Base-by-base conservation (phyloP, 371 early-diverging fungal genomes). In the Rhizopus sp. region DNA sequence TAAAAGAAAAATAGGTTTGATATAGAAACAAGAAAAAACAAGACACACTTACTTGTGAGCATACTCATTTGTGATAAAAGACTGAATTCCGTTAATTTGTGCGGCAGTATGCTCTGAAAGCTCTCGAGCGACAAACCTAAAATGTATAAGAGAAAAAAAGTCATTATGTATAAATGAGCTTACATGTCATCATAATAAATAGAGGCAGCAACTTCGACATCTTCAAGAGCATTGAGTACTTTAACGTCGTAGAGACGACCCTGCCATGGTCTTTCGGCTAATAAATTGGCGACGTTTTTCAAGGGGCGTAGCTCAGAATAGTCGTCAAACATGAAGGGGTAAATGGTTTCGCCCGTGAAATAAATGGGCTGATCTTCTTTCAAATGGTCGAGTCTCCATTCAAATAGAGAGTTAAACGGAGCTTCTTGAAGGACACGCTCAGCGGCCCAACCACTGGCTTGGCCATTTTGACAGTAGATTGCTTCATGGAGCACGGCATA, bases 271-370 rank as follows among this genome's bases (percentile, higher is more conserved):
- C 66, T 68, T 54, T 85, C 78, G 7, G 89, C 89, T 49, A 89
- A 59, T 13, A 80, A 69, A n/a, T 86, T 62, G 5, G 84, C 89
- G 0, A 85, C 83, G 2, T 77, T 74, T 42, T 83, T 84, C 17
- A 89, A 63, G 12, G 82, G 82, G 9, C 72, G 70, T 37, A 90
- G 72, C 46, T 86, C 85, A 4, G 81, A 75, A 60, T 82, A 88
- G 55, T 90, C 89, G 35, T 88, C 87, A 53, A 88, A 73, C 90
- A 90, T 90, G 77, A 87, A 89, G 31, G 87, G 87, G 54, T 86
- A 87, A 60, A 90, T 82, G 15, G 77, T 84, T 59, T 90, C 90
- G 17, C 90, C 90, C 15, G 76, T 75, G 31, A 80, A 80, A 54
- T 72, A 53, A 23, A 78, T 60, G 12, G 69, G 64, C 23, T 72